Evolutionary conservation across 768 basidiomycete species (phyloP), one percentile per base, ranked within the genome.

Genomic region (Agrocybe praecox): DNA sequence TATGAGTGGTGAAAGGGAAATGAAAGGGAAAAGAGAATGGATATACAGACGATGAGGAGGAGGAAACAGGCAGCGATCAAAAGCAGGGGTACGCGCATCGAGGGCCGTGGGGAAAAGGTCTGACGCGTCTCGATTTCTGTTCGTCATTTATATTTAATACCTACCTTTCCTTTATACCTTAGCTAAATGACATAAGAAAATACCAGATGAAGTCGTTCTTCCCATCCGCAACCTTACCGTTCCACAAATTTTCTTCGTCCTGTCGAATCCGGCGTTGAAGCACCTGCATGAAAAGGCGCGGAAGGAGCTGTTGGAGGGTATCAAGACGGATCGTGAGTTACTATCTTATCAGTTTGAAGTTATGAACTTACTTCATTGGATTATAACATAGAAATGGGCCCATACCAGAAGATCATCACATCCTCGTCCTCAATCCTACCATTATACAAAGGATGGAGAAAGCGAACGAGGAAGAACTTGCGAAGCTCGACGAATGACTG

Each of bases 221-320:
- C 93, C 93, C 0, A 89, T 92, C 58, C 96, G 95, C 21, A 96
- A 97, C 69, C 85, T 95, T 54, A 75, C 80, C 11, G 81, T 96
- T 17, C 81, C 95, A 0, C 90, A 96, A 65, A 83, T 88, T 66
- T 76, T 89, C 14, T 97, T 92, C 65, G 82, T 83, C 10, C 80
- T 98, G 4, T 81, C 85, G 12, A 84, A 82, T 18, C 79, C 85
- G 0, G 74, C 80, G 1, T 80, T 94, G 34, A 67, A 76, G 0
- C 77, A 83, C 47, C 79, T 90, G 3, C 92, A 94, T 62, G 80
- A 85, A 6, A 74, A 83, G 60, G 90, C 94, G 6, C 78, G 81
- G 32, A 76, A 75, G 11, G 76, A 81, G 2, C 76, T 97, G 42
- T 73, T 94, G 57, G 83, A 85, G 24, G 90, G 87, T 24, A 87